phyloP scores from a whole-genome alignment of 163 green algal species.

The Scenedesmus sp. region DNA sequence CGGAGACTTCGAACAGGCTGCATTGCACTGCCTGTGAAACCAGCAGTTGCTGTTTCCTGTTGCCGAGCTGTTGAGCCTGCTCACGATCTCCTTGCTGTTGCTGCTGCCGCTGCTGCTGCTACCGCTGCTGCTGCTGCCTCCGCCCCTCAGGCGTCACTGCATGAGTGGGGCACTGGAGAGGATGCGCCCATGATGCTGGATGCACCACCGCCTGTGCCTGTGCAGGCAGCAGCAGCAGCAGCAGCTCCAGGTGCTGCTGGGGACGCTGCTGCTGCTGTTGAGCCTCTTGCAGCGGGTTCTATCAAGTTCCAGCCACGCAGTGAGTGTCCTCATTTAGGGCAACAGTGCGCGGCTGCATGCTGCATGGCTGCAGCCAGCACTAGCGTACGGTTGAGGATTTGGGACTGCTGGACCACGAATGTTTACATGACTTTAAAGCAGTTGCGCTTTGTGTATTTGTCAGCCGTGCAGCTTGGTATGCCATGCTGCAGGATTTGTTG shows the following conservation, averaged over 20 bases:
- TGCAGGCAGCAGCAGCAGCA: background rate
- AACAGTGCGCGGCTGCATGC: background rate
- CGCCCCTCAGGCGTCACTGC: background rate
- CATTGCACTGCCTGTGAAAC: too few relatives aligned
- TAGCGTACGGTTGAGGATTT: background rate
- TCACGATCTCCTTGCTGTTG: background rate
- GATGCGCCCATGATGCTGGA: conserved; percentile 31
- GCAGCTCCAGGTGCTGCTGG: background rate
- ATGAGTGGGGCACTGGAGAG: background rate
- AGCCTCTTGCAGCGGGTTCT: background rate
- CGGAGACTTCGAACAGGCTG: too few relatives aligned
- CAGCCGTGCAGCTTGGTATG: background rate
- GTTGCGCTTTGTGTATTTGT: background rate
- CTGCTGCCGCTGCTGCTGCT: background rate
- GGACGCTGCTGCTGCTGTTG: background rate
- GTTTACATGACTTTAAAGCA: background rate
- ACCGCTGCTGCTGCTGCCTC: conserved; percentile 6
- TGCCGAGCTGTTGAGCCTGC: too few relatives aligned
- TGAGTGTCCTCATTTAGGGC: background rate
- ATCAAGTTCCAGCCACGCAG: conserved; percentile 36
- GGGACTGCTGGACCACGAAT: background rate
- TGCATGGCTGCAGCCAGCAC: background rate
- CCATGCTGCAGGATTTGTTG: background rate
- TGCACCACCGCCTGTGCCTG: background rate
- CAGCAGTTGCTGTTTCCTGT: too few relatives aligned